These are phyloP conservation scores for Hypseocharis bilobata DNA, from an alignment of 441 rosid species.

Conservation along the genomic window DNA sequence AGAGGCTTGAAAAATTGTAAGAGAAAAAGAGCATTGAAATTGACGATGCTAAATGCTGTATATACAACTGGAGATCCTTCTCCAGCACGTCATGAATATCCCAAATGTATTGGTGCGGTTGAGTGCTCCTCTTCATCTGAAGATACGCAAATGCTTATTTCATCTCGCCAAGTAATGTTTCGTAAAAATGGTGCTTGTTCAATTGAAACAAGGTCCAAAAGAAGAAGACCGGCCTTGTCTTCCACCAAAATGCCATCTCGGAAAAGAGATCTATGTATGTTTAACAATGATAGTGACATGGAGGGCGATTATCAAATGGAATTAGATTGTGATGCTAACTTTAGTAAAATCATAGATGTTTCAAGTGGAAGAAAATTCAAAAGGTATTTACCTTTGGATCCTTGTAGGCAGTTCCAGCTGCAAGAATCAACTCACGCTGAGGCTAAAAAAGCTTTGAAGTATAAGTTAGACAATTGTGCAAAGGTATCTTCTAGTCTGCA, in stretches of 20 bases:
- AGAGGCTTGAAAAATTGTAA: conserved; percentile 28
- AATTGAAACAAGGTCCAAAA: conserved; percentile 14
- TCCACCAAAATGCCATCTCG: conserved; percentile 21
- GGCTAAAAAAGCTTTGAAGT: conserved; percentile 15
- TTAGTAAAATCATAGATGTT: conserved; percentile 14
- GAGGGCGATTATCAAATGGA: conserved; percentile 11
- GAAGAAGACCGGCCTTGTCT: conserved; percentile 15
- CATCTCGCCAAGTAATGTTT: conserved; percentile 18
- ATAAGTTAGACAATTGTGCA: conserved; percentile 2
- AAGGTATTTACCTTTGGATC: conserved; percentile 13
- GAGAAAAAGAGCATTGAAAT: conserved; percentile 29
- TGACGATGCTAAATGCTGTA: conserved; percentile 19
- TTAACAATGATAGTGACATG: conserved; percentile 16
- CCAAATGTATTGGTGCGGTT: conserved; percentile 8
- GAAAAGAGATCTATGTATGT: conserved; percentile 29
- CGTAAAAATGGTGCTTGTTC: conserved; percentile 10
- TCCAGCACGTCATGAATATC: conserved; percentile 9
- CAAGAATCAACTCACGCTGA: conserved; percentile 14
- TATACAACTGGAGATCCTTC: conserved; percentile 11
- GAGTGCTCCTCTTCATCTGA: conserved; percentile 19
- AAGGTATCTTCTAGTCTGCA: conserved; percentile 23
- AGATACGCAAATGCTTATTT: conserved; percentile 18
- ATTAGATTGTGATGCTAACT: conserved; percentile 5
- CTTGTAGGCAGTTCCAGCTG: conserved; percentile 12
- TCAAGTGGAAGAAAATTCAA: conserved; percentile 26